Base-by-base conservation (phyloP, 179 eudicot genomes). In the Beta macrorhiza region DNA sequence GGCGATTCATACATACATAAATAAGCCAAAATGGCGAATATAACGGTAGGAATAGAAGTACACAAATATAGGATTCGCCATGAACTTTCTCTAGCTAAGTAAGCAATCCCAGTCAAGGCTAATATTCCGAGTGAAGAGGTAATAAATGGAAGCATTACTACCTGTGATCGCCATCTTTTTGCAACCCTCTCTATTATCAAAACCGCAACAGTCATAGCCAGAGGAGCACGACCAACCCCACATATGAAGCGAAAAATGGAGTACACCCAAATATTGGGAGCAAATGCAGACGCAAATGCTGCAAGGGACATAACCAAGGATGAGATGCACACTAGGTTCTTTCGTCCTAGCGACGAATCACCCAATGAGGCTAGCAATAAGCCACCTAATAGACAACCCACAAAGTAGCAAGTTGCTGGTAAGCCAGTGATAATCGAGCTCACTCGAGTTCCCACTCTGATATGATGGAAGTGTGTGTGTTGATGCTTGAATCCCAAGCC, bases 251-350 rank as follows among this genome's bases (percentile, higher is more conserved):
- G 79, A 1, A 68, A 70, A 7, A 47, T 72, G 0, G 86, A 79
- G 73, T 83, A 83, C 19, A 83, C 80, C 86, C 86, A 83, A 1
- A 83, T 52, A 17, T 83, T 83, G 10, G 86, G 86, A 10, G 86
- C 37, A 70, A 83, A 69, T 5, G 83, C 32, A 15, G 83, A 75
- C 5, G 80, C 80, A 10, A 83, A 53, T 2, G 83, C 82, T 2
- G 83, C 68, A 3, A 83, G 32, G 58, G 83, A 83, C 86, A 83
- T 79, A 1, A 75, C 57, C 67, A 79, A 8, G 19, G 73, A 68
- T n/a, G 86, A 75, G 13, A 75, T 3, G 17, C 71, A 51, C 3
- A 83, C 56, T n/a, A 83, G 73, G 49, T 83, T 83, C 61, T 79
- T 83, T 79, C 80, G 65, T 5, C 86, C 86, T 0, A 83, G 77